Percentiles rank a stretch among this genome's conserved stretches.
These are phyloP conservation scores for Prunella vulgaris DNA, from an alignment of 257 asterid genomes.

Conservation along the genomic window DNA sequence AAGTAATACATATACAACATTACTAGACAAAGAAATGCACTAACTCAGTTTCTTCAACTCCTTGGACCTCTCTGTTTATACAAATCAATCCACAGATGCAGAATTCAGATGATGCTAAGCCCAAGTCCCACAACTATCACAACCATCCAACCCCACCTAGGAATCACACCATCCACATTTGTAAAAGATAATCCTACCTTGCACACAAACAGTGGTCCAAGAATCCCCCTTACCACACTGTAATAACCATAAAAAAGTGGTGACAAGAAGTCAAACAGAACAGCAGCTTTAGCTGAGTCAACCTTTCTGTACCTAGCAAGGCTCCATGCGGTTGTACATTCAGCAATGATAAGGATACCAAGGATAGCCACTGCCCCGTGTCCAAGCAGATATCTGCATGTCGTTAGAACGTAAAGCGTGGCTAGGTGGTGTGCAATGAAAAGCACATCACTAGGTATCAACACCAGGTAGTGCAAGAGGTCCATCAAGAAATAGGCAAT, in stretches of 20 bases:
- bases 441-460: conserved; percentile 47
- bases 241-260: conserved; percentile 56
- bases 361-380: conserved; percentile 60
- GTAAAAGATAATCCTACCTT: conserved; percentile 36
- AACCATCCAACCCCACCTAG: conserved; percentile 66
- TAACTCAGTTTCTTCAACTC: conserved; percentile 30
- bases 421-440: conserved; percentile 73
- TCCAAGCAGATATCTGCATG: conserved; percentile 52
- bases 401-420: conserved; percentile 59
- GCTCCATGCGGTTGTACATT: conserved; percentile 68
- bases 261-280: conserved; percentile 42
- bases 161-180: conserved; percentile 38
- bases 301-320: conserved; percentile 44
- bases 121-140: conserved; percentile 52
- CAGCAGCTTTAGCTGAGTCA: conserved; percentile 43
- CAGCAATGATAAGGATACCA: conserved; percentile 58
- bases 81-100: conserved; percentile 54
- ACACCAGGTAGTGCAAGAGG: conserved; percentile 50
- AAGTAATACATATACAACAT: too few species aligned
- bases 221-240: conserved; percentile 60
- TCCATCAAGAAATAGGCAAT: conserved; percentile 64
- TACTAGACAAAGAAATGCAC: too few species aligned
- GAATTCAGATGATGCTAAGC: conserved; percentile 63
- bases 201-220: conserved; percentile 51
- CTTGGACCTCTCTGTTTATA: conserved; percentile 34